Evolutionary conservation across 2,329 filamentous ascomycete species (phyloP).

Genomic region (Fusarium siculi): DNA sequence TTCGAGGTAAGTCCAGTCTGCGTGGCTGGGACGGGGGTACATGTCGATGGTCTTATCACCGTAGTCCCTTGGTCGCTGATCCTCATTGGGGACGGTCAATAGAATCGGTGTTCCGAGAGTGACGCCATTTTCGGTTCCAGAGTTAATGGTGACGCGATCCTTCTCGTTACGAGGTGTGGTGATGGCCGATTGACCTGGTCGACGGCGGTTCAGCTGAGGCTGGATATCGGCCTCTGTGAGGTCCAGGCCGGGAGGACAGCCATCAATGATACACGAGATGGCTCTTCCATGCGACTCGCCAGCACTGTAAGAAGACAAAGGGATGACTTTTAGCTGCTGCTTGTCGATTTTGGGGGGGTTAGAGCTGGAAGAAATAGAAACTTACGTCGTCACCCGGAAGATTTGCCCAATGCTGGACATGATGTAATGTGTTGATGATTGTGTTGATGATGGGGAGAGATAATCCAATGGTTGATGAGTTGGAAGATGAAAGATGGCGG

Average conservation of each 20-base stretch:
- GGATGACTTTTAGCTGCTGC: neutral
- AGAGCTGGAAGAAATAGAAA: constrained; percentile 15
- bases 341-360: no score
- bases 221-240: constrained; percentile 91
- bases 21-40: constrained; percentile 91
- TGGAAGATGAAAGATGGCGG: constrained; percentile 17
- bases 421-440: constrained; percentile 34
- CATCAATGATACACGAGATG: constrained; percentile 95
- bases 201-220: constrained; percentile 89
- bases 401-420: constrained; percentile 90
- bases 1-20: constrained; percentile 96
- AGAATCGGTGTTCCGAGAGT: constrained; percentile 92
- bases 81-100: constrained; percentile 89
- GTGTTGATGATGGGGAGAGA: neutral
- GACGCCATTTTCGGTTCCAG: constrained; percentile 88
- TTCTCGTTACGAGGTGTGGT: constrained; percentile 95
- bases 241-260: constrained; percentile 86
- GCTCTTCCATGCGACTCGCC: constrained; percentile 85
- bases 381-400: constrained; percentile 72
- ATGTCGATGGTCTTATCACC: constrained; percentile 88
- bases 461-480: neutral
- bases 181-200: constrained; percentile 88
- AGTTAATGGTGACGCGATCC: constrained; percentile 91
- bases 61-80: constrained; percentile 93
- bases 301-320: constrained; percentile 46